Base-by-base conservation (phyloP, 2,329 filamentous ascomycete genomes). In the Triangularia setosa region DNA sequence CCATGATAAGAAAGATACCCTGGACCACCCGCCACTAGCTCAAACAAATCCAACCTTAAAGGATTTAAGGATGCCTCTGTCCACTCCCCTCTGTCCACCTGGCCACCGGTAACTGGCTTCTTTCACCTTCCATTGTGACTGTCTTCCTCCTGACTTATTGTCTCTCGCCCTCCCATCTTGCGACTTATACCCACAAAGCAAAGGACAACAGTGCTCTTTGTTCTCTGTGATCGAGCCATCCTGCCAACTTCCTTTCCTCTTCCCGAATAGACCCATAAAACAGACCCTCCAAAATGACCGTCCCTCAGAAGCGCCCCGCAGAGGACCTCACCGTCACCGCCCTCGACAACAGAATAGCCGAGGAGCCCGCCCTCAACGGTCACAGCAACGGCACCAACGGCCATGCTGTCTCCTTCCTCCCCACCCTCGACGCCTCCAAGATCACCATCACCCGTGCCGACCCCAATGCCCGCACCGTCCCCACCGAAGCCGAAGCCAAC, bases 351-450 rank as follows among this genome's bases (percentile, higher is more conserved):
- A 84, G 83, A 71, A 75, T 82, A 69, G 73, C 76, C 28, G 72
- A 73, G 64, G 71, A 75, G 59, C 64, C 66, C 5, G 56, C 62
- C n/a, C 65, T 65, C 28, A 71, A 73, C 61, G 70, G 68, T 52
- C 60, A 65, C 57, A 65, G 63, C 60, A 65, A 63, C 44, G 64
- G 61, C 21, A 62, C 68, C 60, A 74, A 75, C 61, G 72, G 69
- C 44, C 59, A 74, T 53, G 60, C 74, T 71, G 75, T 75, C 44
- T 65, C 61, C 60, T 73, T 73, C 71, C 69, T 77, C 65, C 68
- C 73, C 66, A 66, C 73, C 59, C 81, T 89, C 61, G 83, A 89
- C 72, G 84, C 87, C 69, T 88, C 87, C 68, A 84, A 83, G 74
- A 79, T 89, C 70, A 83, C 75, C 64, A 84, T 85, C 79, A 83